Evolutionary conservation across 1,284 basidiomycete species (phyloP).

Genomic region (Malassezia japonica): DNA sequence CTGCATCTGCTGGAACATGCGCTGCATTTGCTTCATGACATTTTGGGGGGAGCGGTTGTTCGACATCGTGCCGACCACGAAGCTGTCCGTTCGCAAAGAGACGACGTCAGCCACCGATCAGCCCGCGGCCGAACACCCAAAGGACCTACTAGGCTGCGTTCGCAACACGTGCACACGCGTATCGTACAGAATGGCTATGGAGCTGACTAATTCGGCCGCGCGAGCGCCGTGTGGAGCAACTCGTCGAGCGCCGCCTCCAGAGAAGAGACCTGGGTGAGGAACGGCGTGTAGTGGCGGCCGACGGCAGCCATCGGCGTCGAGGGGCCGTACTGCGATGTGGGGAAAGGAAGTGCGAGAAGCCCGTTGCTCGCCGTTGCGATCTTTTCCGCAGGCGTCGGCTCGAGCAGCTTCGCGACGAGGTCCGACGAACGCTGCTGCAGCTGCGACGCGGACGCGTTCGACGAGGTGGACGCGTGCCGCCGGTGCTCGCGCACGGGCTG

Average conservation of each 20-base stretch:
- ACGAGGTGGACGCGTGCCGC: neutral
- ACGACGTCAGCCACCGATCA: neutral
- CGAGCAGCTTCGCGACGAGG: slow-evolving; percentile 12
- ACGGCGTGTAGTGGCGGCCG: slow-evolving; percentile 5
- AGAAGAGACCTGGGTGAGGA: slow-evolving; percentile 6
- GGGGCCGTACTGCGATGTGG: neutral
- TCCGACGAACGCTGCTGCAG: slow-evolving; percentile 6
- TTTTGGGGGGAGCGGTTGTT: slow-evolving; percentile 14
- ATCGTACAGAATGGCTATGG: neutral
- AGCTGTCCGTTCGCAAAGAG: neutral
- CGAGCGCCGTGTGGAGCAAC: slow-evolving; percentile 2
- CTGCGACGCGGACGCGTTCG: neutral
- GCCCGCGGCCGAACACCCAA: slow-evolving; percentile 1
- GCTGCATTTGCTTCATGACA: slow-evolving; percentile 17
- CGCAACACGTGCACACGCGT: neutral
- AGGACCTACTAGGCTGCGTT: neutral
- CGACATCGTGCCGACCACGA: slow-evolving; percentile 10
- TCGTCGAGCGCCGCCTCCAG: slow-evolving; percentile 15
- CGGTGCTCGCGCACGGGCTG: neutral
- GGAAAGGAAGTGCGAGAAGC: slow-evolving; percentile 6
- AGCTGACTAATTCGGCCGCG: neutral
- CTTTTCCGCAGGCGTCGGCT: slow-evolving; percentile 8
- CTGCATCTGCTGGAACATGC: slow-evolving; percentile 24
- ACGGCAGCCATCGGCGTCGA: neutral
- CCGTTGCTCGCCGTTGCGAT: slow-evolving; percentile 6